A percentile compares a stretch with the other conserved stretches of the same genome.
These are phyloP conservation scores for Aspergillus texensis DNA, from an alignment of 2,329 filamentous ascomycete species.

Conservation along the genomic window DNA sequence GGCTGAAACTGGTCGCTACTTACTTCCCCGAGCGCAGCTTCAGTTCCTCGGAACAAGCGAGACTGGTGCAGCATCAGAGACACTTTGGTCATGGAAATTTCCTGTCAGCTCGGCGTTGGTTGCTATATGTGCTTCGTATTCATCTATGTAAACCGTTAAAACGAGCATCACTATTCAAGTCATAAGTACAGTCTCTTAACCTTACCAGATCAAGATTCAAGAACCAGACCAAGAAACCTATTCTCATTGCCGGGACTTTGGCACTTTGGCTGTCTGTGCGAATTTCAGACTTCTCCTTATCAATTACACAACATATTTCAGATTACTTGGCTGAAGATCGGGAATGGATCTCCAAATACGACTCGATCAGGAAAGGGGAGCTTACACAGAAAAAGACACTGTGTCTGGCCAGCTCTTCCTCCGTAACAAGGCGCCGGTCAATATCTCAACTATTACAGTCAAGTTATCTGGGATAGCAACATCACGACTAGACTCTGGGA, in stretches of 20 bases:
- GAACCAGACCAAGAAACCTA: not conserved
- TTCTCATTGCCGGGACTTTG: not conserved
- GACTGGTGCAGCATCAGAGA: not conserved
- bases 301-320: not conserved
- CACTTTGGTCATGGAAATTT: not conserved
- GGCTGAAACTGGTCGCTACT: not conserved
- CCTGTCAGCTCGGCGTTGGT: not conserved
- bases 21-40: not conserved
- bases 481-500: constrained; percentile 15
- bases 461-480: constrained; percentile 18
- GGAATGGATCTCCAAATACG: constrained; percentile 15
- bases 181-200: not conserved
- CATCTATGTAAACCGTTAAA: not conserved
- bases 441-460: constrained; percentile 18
- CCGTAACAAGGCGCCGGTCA: constrained; percentile 9
- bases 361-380: constrained; percentile 8
- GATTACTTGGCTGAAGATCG: not conserved
- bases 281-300: not conserved
- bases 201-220: not conserved
- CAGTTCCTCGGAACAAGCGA: not conserved
- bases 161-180: not conserved
- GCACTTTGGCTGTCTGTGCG: not conserved
- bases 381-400: constrained; percentile 15
- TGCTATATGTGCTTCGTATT: not conserved
- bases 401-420: constrained; percentile 22